Evolutionary conservation across 805 yeast genomes (phyloP), one percentile per base, ranked within the genome.

Genomic region (Metschnikowia henanensis): DNA sequence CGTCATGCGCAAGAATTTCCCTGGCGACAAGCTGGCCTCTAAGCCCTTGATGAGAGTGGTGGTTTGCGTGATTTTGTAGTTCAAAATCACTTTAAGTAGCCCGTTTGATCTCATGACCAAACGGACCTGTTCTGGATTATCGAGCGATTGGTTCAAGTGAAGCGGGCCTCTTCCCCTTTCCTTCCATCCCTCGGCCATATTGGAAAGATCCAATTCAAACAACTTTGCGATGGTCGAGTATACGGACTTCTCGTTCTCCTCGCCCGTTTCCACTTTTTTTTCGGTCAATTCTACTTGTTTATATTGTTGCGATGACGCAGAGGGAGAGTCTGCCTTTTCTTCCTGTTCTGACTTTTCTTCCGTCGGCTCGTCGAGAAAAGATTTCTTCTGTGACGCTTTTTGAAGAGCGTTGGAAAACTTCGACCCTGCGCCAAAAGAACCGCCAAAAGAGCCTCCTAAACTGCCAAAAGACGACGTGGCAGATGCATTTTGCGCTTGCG

Each of bases 81-180:
- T 94, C 50, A 94, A 70, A 20, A 92, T 81, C 9, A 94, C 92
- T 50, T 89, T 80, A 48, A 89, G 72, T 15, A 88, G 77, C 2
- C 96, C 95, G 47, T 87, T 87, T 4, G 96, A 83, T 60, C 99
- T 80, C 97, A 94, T 90, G 5, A 94, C 84, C 9, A 94, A 61
- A 54, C 99, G 79, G 0, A 83, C 73, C 42, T 76, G 76, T 30
- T 61, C 59, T 7, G 64, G 57, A 35, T 68, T 65, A 9, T 53
- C 50, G 20, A 56, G 48, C 2, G 72, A 63, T 50, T 69, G 70
- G 63, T 94, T 92, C 20, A 94, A 76, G 59, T 88, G 96, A n/a
- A 94, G 66, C 4, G 80, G 76, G 2, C 99, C 99, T 32, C 86
- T 74, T 19, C 99, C 99, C 58, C 94, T 80, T 65, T 94, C 99